These are phyloP conservation scores for Zasmidium angulare DNA, from an alignment of 2,329 filamentous ascomycete species.

Conservation along the genomic window DNA sequence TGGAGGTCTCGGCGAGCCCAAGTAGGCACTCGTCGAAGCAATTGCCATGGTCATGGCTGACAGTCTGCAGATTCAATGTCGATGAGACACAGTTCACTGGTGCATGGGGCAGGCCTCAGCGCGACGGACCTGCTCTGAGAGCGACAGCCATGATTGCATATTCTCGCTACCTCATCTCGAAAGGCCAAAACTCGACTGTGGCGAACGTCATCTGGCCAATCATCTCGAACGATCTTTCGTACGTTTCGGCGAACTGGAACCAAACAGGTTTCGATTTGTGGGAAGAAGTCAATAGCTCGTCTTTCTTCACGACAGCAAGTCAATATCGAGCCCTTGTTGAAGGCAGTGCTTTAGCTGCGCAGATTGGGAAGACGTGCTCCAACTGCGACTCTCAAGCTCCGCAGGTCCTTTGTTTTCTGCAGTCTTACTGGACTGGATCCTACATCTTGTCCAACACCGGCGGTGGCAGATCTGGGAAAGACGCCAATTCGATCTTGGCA, in stretches of 20 bases:
- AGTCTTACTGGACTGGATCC: slow-evolving; percentile 69
- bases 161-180: slow-evolving; percentile 64
- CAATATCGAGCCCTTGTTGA: slow-evolving; percentile 66
- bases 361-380: slow-evolving; percentile 60
- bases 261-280: slow-evolving; percentile 71
- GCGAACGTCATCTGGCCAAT: slow-evolving; percentile 67
- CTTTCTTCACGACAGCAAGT: slow-evolving; percentile 73
- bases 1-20: slow-evolving; percentile 67
- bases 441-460: slow-evolving; percentile 70
- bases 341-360: slow-evolving; percentile 65
- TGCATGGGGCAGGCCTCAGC: slow-evolving; percentile 74
- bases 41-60: too few relatives aligned
- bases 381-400: slow-evolving; percentile 66
- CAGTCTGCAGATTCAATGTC: slow-evolving; percentile 46
- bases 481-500: slow-evolving; percentile 65
- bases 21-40: slow-evolving; percentile 46
- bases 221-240: slow-evolving; percentile 72
- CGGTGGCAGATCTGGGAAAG: slow-evolving; percentile 65
- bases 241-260: slow-evolving; percentile 69
- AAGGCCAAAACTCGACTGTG: slow-evolving; percentile 44
- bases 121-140: slow-evolving; percentile 75
- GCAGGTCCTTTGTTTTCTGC: slow-evolving; percentile 70
- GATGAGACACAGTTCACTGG: slow-evolving; percentile 54
- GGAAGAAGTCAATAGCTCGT: slow-evolving; percentile 76
- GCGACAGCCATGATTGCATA: slow-evolving; percentile 73